Base-by-base conservation (phyloP, 768 basidiomycete genomes). In the Podaxis sp. region DNA sequence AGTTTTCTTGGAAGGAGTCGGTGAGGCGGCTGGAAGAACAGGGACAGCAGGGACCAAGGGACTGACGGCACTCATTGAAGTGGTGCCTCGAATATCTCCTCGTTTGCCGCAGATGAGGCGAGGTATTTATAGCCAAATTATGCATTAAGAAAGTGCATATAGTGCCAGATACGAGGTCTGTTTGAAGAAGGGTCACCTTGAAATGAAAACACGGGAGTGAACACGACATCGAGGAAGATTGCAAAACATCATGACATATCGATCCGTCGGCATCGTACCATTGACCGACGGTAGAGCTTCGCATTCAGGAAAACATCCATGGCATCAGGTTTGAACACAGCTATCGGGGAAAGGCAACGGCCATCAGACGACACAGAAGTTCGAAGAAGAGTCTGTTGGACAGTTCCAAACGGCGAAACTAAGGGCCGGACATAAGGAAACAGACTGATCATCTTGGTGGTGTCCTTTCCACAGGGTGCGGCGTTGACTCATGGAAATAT, bases 261-360 rank as follows among this genome's bases (percentile, higher is more conserved):
- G 59, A 59, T 52, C 59, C 59, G 59, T 59, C 59, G 59, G 59
- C 48, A 52, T 59, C 36, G 59, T 7, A 22, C 36, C 26, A 24
- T 26, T 9, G 59, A 40, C 59, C 59, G 59, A 52, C 59, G 59
- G 59, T 28, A 26, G 28, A 52, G 24, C 4, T 59, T 24, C 30
- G 30, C 13, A 48, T 12, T 24, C 33, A 59, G 33, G 51, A 59
- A 22, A 51, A 51, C 19, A 42, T 9, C 12, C 5, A n/a, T 51
- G 49, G 49, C 22, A 51, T 51, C 49, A 51, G 3, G 49, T 51
- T 42, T 42, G 56, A 42, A 56, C 12, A 39, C 9, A 56, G 22
- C 22, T 33, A 15, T 53, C 52, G 52, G 52, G 15, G 52, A 53
- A 53, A 53, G 52, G n/a, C 52, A 36, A 26, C 6, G 55, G 30